Conservation (phyloP, 192 early-diverging fungal genomes). For the Coemansia nantahalensis region DNA sequence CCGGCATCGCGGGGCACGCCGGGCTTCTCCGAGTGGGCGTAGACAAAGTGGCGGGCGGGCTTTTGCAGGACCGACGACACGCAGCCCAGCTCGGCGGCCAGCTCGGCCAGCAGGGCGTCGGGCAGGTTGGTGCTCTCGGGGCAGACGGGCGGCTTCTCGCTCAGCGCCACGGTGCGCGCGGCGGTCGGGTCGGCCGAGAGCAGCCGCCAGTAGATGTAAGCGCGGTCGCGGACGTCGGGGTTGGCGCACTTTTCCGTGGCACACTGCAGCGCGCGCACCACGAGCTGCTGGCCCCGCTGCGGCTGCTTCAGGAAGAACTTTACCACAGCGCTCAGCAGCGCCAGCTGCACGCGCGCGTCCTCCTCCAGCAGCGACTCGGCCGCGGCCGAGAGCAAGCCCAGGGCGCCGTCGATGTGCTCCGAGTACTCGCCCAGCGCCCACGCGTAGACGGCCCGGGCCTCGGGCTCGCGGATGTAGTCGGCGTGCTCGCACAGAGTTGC, state of each 20-base stretch:
- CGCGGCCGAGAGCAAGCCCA: slow-evolving; percentile 71
- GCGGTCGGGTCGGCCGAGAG: slow-evolving; percentile 91
- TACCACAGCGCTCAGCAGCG: slow-evolving; percentile 84
- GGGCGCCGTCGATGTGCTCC: slow-evolving; percentile 80
- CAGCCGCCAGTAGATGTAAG: slow-evolving; percentile 97
- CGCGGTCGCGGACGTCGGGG: slow-evolving; percentile 94
- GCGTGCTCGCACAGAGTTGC: slow-evolving; percentile 86
- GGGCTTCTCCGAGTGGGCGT: slow-evolving; percentile 34
- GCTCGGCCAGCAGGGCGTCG: slow-evolving; percentile 76
- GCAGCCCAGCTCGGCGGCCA: slow-evolving; percentile 81
- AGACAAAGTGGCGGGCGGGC: slow-evolving; percentile 73
- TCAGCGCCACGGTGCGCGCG: slow-evolving; percentile 86
- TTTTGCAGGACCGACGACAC: slow-evolving; percentile 97
- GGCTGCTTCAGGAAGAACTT: slow-evolving; percentile 96
- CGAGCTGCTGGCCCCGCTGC: slow-evolving; percentile 76
- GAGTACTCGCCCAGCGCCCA: slow-evolving; percentile 99
- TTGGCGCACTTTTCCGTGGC: slow-evolving; percentile 89
- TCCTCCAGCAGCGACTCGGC: slow-evolving; percentile 84
- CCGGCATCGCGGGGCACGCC: slow-evolving; percentile 22
- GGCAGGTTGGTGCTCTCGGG: slow-evolving; percentile 65
- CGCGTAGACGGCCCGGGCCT: slow-evolving; percentile 85
- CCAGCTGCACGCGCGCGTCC: slow-evolving; percentile 82
- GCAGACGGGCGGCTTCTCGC: slow-evolving; percentile 85
- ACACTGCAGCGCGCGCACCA: slow-evolving; percentile 81
- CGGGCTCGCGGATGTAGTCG: slow-evolving; percentile 86